Evolutionary conservation across 768 basidiomycete species (phyloP).

Genomic region (Psilocybe cyanescens): DNA sequence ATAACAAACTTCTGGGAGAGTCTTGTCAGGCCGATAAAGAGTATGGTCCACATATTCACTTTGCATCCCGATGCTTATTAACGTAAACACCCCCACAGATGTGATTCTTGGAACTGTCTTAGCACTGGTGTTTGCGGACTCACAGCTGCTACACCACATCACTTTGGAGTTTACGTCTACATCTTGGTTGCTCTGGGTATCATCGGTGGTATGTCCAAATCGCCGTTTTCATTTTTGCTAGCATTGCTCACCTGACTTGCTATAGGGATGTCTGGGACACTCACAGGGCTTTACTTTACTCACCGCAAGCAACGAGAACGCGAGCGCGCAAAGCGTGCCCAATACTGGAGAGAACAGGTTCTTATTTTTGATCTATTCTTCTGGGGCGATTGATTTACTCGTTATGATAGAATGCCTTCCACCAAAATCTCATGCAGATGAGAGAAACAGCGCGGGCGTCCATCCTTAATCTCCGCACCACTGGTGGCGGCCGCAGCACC

Average conservation of each 20-base stretch:
- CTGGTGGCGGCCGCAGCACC: slow-evolving; percentile 45
- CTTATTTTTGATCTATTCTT: not conserved
- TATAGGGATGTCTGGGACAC: slow-evolving; percentile 75
- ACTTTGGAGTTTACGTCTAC: slow-evolving; percentile 74
- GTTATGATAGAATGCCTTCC: slow-evolving; percentile 65
- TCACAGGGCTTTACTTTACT: slow-evolving; percentile 68
- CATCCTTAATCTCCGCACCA: slow-evolving; percentile 56
- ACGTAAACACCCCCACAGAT: slow-evolving; percentile 44
- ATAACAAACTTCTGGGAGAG: slow-evolving; percentile 57
- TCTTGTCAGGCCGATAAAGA: slow-evolving; percentile 59
- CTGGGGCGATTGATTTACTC: not conserved
- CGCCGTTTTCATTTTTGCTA: not conserved
- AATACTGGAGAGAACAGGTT: slow-evolving; percentile 92
- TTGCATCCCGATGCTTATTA: not conserved
- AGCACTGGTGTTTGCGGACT: slow-evolving; percentile 62
- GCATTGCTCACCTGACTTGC: not conserved
- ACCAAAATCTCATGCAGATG: slow-evolving; percentile 81
- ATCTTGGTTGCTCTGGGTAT: slow-evolving; percentile 72
- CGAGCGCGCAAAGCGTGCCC: slow-evolving; percentile 82
- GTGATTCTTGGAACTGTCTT: slow-evolving; percentile 76
- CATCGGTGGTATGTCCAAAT: slow-evolving; percentile 58
- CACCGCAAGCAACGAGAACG: slow-evolving; percentile 73
- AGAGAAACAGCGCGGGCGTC: slow-evolving; percentile 73
- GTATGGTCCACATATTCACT: slow-evolving; percentile 30
- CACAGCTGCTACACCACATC: slow-evolving; percentile 59